Conservation (phyloP, 169 alveolate genomes). For the Babesia ovis region DNA sequence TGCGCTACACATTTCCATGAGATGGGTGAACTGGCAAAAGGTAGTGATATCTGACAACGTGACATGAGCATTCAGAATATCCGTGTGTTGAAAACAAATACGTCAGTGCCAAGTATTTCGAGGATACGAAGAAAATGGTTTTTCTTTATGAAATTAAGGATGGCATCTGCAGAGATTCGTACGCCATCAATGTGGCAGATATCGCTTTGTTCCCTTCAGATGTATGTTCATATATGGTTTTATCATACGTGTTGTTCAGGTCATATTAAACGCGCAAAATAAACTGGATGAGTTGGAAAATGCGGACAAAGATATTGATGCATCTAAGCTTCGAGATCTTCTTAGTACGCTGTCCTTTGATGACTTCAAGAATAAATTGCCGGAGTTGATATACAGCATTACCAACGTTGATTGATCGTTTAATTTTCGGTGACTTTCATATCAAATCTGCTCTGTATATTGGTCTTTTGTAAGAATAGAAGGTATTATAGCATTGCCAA, state of each 20-base stretch:
- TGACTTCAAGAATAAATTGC: constrained; percentile 44
- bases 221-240: constrained; percentile 21
- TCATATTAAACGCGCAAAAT: constrained; percentile 50
- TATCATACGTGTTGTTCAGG: constrained; percentile 3
- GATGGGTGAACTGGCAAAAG: constrained; percentile 89
- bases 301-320: constrained; percentile 5
- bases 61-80: constrained; percentile 69
- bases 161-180: constrained; percentile 89
- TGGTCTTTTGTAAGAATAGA: too few species aligned
- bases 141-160: constrained; percentile 88
- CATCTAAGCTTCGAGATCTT: constrained; percentile 8
- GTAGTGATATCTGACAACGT: constrained; percentile 62
- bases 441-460: too few species aligned
- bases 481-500: too few species aligned
- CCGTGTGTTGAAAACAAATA: constrained; percentile 86
- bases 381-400: not conserved
- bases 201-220: constrained; percentile 88
- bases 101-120: constrained; percentile 73
- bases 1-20: constrained; percentile 99
- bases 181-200: constrained; percentile 94
- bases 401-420: too few species aligned
- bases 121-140: constrained; percentile 67
- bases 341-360: constrained; percentile 26
- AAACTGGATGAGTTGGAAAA: constrained; percentile 52
- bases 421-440: too few species aligned